Conservation (phyloP, 441 rosid species). For the Dalechampia spathulata region DNA sequence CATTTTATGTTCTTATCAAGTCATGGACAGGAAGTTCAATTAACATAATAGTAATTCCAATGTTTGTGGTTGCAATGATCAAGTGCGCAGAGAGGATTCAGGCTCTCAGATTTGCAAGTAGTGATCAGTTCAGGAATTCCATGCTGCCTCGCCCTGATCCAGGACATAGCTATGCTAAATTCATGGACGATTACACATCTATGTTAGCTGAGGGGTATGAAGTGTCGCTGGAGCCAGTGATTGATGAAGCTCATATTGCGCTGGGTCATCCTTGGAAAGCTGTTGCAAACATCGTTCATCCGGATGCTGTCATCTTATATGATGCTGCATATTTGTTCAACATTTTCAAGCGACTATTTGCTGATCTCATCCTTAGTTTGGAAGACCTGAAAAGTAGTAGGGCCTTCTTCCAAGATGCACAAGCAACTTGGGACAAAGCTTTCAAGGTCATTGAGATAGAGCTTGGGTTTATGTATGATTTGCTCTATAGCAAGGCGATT, state of each 20-base stretch:
- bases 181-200: conserved; percentile 4
- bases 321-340: conserved; percentile 1
- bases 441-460: conserved; percentile 24
- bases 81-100: conserved; percentile 35
- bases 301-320: neutral
- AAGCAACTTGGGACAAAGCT: neutral
- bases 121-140: conserved; percentile 13
- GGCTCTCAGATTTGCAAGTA: conserved; percentile 26
- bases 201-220: conserved; percentile 14
- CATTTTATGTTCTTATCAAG: conserved; percentile 23
- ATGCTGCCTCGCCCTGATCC: conserved; percentile 19
- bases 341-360: conserved; percentile 20
- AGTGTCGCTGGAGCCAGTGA: conserved; percentile 2
- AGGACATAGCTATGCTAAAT: conserved; percentile 10
- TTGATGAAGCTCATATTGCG: conserved; percentile 5
- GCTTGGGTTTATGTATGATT: conserved; percentile 27
- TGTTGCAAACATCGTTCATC: neutral
- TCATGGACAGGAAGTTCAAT: conserved; percentile 14
- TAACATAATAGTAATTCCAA: conserved; percentile 1
- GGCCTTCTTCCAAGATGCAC: conserved; percentile 12
- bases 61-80: conserved; percentile 24
- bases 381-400: conserved; percentile 18
- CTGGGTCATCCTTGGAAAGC: neutral
- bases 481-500: conserved; percentile 21
- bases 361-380: conserved; percentile 32